phyloP scores from a whole-genome alignment of 2,329 filamentous ascomycete genomes.

The Scedosporium minutisporum region DNA sequence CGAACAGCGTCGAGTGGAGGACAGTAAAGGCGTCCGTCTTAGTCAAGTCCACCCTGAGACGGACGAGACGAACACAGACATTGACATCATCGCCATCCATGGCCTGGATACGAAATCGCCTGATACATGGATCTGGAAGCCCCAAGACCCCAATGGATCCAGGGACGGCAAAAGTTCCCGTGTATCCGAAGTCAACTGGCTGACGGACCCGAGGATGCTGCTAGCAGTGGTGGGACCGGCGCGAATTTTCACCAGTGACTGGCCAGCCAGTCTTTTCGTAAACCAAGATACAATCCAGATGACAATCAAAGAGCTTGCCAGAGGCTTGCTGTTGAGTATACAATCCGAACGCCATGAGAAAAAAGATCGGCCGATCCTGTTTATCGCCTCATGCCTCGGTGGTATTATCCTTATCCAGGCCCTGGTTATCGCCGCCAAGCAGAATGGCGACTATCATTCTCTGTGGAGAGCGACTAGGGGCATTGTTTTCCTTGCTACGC shows the following conservation, averaged over 20 bases:
- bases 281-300: conserved; percentile 10
- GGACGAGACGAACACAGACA: too few species aligned
- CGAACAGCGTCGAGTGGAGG: too few species aligned
- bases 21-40: too few species aligned
- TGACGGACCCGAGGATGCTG: conserved; percentile 16
- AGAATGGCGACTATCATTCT: conserved; percentile 10
- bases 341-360: conserved; percentile 1
- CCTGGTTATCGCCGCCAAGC: conserved; percentile 11
- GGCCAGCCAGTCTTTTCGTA: conserved; percentile 16
- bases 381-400: conserved; percentile 24
- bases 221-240: conserved; percentile 10
- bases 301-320: conserved; percentile 13
- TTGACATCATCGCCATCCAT: conserved; percentile 28
- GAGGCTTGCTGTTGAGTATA: conserved; percentile 15
- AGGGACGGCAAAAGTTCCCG: neutral
- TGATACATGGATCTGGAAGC: conserved; percentile 17
- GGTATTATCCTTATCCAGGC: conserved; percentile 20
- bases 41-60: too few species aligned
- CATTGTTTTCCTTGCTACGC: conserved; percentile 19
- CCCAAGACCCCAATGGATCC: neutral
- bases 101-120: conserved; percentile 20
- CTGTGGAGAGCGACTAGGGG: conserved; percentile 13
- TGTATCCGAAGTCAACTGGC: conserved; percentile 15
- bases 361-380: conserved; percentile 17
- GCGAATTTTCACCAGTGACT: conserved; percentile 20